phyloP scores from a whole-genome alignment of 805 yeast species.

The Starmerella vitae region DNA sequence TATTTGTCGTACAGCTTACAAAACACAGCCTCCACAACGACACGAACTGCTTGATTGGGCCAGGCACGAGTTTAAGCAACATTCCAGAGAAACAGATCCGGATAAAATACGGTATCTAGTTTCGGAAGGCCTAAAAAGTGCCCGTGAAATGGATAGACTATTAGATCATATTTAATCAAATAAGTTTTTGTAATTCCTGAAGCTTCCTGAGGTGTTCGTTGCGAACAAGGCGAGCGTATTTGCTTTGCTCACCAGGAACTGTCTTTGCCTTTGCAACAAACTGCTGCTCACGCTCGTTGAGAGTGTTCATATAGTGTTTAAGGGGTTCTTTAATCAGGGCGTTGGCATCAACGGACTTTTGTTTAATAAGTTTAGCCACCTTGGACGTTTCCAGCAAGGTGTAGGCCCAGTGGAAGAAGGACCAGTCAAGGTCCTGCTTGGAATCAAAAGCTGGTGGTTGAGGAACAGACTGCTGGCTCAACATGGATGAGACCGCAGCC shows the following conservation, averaged over 20 bases:
- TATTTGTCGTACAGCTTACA: conserved; percentile 25
- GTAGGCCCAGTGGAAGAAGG: conserved; percentile 21
- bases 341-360: background rate
- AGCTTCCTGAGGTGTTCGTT: background rate
- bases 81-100: conserved; percentile 24
- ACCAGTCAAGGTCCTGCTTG: conserved; percentile 18
- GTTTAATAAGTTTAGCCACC: conserved; percentile 6
- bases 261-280: background rate
- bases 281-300: background rate
- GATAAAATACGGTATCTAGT: conserved; percentile 25
- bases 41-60: conserved; percentile 27
- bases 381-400: conserved; percentile 23
- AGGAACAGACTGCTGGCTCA: conserved; percentile 2
- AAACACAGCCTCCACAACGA: conserved; percentile 19
- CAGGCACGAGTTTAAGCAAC: conserved; percentile 25
- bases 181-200: background rate
- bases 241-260: background rate
- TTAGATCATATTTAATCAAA: conserved; percentile 9
- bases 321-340: background rate
- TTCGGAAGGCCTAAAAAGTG: conserved; percentile 26
- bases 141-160: conserved; percentile 23
- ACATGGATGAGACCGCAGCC: conserved; percentile 16
- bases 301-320: background rate
- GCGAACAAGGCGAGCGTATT: background rate
- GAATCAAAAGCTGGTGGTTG: conserved; percentile 1